Conservation (phyloP, 1,139 yeast genomes). For the Pichia norvegensis region DNA sequence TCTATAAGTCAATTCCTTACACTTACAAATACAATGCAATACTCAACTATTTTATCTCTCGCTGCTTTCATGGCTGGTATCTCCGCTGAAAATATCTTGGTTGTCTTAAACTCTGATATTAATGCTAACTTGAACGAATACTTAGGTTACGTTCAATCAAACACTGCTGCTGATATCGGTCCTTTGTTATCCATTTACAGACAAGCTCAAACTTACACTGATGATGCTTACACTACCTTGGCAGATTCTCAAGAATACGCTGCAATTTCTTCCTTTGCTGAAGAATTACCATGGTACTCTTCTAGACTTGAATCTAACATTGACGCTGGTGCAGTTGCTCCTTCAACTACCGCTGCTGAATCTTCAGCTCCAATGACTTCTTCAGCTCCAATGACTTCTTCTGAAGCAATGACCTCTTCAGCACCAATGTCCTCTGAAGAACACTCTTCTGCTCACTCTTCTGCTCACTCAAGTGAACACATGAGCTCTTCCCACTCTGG, state of each 20-base stretch:
- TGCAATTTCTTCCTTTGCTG: slow-evolving; percentile 29
- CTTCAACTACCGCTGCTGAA: slow-evolving; percentile 19
- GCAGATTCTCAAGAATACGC: slow-evolving; percentile 24
- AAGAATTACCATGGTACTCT: slow-evolving; percentile 39
- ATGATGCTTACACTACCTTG: slow-evolving; percentile 35
- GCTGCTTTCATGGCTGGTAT: slow-evolving; percentile 19
- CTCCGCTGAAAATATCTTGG: slow-evolving; percentile 21
- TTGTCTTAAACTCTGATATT: slow-evolving; percentile 29
- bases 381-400: slow-evolving; percentile 21
- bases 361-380: slow-evolving; percentile 22
- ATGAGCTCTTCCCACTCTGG: slow-evolving; percentile 15
- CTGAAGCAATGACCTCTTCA: slow-evolving; percentile 22
- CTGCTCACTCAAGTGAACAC: slow-evolving; percentile 11
- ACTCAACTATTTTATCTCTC: slow-evolving; percentile 15
- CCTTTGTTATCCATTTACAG: slow-evolving; percentile 30
- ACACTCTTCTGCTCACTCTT: slow-evolving; percentile 15
- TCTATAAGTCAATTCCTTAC: background rate
- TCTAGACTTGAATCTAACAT: slow-evolving; percentile 30
- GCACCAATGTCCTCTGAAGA: slow-evolving; percentile 22
- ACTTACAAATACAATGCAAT: slow-evolving; percentile 18
- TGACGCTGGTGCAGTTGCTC: slow-evolving; percentile 17
- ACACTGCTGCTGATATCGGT: slow-evolving; percentile 25
- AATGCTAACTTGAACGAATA: slow-evolving; percentile 26
- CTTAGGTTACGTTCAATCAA: slow-evolving; percentile 22
- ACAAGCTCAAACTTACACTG: slow-evolving; percentile 34